Conservation (phyloP, 2,329 filamentous ascomycete genomes). For the Aspergillus sp. region DNA sequence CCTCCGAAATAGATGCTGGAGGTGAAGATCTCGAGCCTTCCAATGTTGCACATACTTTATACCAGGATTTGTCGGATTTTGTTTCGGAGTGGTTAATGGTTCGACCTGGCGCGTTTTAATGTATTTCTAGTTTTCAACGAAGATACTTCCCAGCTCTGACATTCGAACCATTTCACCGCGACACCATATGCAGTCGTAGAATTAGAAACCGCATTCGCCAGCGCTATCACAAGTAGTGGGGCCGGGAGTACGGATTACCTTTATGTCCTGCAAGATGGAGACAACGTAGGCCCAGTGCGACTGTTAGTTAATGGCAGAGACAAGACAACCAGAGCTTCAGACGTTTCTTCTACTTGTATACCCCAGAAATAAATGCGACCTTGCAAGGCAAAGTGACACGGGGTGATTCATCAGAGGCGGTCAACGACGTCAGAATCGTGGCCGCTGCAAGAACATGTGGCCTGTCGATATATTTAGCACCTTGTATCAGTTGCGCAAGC, state of each 20-base stretch:
- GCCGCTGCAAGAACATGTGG: slow-evolving; percentile 38
- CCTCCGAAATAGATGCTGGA: slow-evolving; percentile 47
- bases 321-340: too few species aligned
- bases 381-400: too few species aligned
- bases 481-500: background rate
- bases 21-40: slow-evolving; percentile 1
- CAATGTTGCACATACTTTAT: slow-evolving; percentile 1
- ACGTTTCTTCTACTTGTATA: too few species aligned
- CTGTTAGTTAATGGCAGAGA: too few species aligned
- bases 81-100: background rate
- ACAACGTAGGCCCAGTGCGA: too few species aligned
- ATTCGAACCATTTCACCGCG: background rate
- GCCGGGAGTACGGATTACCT: too few species aligned
- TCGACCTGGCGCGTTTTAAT: background rate
- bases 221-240: too few species aligned
- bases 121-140: slow-evolving; percentile 2
- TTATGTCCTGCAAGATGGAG: too few species aligned
- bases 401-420: slow-evolving; percentile 32
- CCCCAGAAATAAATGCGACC: too few species aligned
- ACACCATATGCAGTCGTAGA: background rate
- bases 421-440: slow-evolving; percentile 38
- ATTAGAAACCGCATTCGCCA: background rate
- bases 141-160: slow-evolving; percentile 1
- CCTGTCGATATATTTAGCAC: slow-evolving; percentile 28
- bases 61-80: slow-evolving; percentile 1